phyloP scores from a whole-genome alignment of 768 basidiomycete species.

The Daedaleopsis nitida region DNA sequence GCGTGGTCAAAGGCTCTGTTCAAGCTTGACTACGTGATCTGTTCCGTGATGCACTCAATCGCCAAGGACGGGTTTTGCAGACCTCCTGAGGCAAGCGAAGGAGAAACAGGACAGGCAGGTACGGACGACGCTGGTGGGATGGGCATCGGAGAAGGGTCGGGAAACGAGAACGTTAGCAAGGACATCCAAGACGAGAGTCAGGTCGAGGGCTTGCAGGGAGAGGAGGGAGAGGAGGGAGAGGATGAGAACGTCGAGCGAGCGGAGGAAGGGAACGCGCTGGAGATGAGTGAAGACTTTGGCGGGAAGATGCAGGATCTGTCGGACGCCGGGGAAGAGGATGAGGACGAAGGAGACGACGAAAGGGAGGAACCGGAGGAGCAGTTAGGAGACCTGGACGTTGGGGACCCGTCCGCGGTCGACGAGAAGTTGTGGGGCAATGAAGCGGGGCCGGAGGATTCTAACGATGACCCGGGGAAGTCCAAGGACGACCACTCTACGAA shows the following conservation, averaged over 20 bases:
- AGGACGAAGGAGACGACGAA: constrained; percentile 46
- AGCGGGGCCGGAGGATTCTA: constrained; percentile 52
- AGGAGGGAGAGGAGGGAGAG: constrained; percentile 61
- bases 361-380: constrained; percentile 80
- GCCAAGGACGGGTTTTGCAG: constrained; percentile 91
- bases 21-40: constrained; percentile 82
- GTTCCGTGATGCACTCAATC: constrained; percentile 70
- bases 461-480: constrained; percentile 55
- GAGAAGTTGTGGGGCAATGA: constrained; percentile 98
- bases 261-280: constrained; percentile 77
- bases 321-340: constrained; percentile 55
- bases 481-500: constrained; percentile 61
- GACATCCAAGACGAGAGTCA: constrained; percentile 97
- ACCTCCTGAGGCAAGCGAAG: constrained; percentile 72
- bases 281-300: constrained; percentile 90
- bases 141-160: constrained; percentile 86
- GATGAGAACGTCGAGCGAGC: constrained; percentile 47
- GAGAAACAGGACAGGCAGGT: constrained; percentile 48
- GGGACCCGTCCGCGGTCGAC: constrained; percentile 84
- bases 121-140: constrained; percentile 64
- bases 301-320: constrained; percentile 85
- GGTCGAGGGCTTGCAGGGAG: constrained; percentile 87
- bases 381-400: constrained; percentile 77
- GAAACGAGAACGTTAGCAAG: constrained; percentile 85
- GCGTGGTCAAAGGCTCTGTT: constrained; percentile 77